phyloP scores from a whole-genome alignment of 2,329 filamentous ascomycete species.

The Falciphora oryzae region DNA sequence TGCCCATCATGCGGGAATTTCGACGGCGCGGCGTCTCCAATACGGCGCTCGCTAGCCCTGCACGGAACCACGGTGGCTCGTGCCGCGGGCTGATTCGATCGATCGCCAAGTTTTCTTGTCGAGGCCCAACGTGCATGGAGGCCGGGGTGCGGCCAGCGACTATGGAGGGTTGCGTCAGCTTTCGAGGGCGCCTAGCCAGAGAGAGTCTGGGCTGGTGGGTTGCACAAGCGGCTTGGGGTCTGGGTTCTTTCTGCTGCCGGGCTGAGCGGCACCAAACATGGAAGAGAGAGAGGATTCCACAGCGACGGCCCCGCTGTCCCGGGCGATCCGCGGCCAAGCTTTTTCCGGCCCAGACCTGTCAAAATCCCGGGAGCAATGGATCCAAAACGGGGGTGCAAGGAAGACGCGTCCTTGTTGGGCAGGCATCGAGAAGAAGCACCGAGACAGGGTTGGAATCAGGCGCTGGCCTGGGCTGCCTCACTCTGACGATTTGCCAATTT shows the following conservation, averaged over 20 bases:
- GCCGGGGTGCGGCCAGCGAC: neutral
- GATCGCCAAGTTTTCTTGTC: neutral
- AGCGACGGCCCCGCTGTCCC: neutral
- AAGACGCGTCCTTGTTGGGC: neutral
- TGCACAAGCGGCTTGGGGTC: neutral
- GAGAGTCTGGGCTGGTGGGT: neutral
- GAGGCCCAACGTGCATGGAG: neutral
- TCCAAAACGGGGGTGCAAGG: neutral
- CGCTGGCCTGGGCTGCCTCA: neutral
- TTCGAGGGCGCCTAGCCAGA: neutral
- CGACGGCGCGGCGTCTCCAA: no score
- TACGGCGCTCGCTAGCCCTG: neutral
- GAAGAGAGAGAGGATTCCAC: neutral
- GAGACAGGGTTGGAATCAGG: neutral
- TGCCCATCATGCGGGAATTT: no score
- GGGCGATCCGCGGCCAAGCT: neutral
- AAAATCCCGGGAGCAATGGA: neutral
- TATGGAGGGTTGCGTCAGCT: neutral
- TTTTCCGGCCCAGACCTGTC: neutral
- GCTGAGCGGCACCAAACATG: no score
- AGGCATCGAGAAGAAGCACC: neutral
- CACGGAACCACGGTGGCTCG: neutral
- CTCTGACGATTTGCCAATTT: no score
- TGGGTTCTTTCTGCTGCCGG: neutral
- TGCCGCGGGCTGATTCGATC: neutral